Evolutionary conservation across 176 grass and related monocot genomes (phyloP).

Genomic region (Dactylis glomerata): DNA sequence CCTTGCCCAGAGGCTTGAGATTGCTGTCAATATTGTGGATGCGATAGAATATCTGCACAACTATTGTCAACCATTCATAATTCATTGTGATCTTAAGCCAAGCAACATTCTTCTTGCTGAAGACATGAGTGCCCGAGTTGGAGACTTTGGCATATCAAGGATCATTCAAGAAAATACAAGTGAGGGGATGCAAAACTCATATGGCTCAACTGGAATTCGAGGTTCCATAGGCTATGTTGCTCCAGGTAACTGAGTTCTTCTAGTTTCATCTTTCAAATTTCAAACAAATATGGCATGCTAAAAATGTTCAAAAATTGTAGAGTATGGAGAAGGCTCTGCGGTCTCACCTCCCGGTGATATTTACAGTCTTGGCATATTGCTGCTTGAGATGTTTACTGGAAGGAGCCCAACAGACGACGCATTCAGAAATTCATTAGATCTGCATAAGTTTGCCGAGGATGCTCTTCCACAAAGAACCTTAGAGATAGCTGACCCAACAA

Average conservation of each 20-base stretch:
- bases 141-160: constrained; percentile 50
- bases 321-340: constrained; percentile 19
- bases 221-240: constrained; percentile 54
- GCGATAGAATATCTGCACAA: background rate
- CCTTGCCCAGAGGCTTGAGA: background rate
- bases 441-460: background rate
- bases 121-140: constrained; percentile 1
- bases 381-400: constrained; percentile 34
- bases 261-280: background rate
- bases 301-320: background rate
- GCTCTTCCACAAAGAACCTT: background rate
- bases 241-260: constrained; percentile 13
- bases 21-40: background rate
- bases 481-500: constrained; percentile 19
- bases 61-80: background rate
- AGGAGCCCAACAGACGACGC: background rate
- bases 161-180: constrained; percentile 11
- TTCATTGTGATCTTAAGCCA: constrained; percentile 6
- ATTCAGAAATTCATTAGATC: background rate
- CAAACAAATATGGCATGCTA: background rate
- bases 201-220: constrained; percentile 27
- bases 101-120: background rate
- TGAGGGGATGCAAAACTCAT: background rate
- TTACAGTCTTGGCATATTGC: constrained; percentile 33
- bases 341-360: constrained; percentile 10